Evolutionary conservation across 129 eudicot species (phyloP).

Genomic region (Escallonia rubra): DNA sequence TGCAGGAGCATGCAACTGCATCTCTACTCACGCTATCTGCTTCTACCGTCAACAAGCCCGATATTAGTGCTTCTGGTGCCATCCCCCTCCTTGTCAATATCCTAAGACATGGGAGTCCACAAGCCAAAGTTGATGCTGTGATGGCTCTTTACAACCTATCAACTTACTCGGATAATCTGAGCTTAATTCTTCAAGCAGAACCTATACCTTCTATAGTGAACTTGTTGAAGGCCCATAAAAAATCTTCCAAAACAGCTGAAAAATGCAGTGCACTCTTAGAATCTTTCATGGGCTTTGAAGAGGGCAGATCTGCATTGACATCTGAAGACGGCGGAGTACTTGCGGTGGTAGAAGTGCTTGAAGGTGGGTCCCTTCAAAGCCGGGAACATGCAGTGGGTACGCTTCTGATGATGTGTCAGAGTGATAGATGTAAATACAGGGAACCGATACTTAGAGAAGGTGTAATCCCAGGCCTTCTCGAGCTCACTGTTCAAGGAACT

Average conservation of each 20-base stretch:
- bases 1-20: constrained; percentile 88
- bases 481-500: constrained; percentile 93
- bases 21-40: constrained; percentile 87
- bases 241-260: constrained; percentile 60
- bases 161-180: constrained; percentile 54
- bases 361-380: constrained; percentile 76
- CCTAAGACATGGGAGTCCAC: constrained; percentile 44
- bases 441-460: constrained; percentile 97
- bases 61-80: constrained; percentile 66
- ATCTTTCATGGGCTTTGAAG: constrained; percentile 52
- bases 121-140: constrained; percentile 69
- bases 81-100: constrained; percentile 68
- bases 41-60: constrained; percentile 65
- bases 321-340: constrained; percentile 83
- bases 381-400: constrained; percentile 93
- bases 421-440: constrained; percentile 61
- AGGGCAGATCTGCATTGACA: constrained; percentile 46
- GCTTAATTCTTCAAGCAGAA: constrained; percentile 42
- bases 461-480: constrained; percentile 92
- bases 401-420: constrained; percentile 76
- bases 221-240: constrained; percentile 63
- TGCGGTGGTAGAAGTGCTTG: constrained; percentile 83
- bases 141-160: constrained; percentile 91
- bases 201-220: constrained; percentile 62
- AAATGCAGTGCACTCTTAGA: constrained; percentile 74